These are phyloP conservation scores for Lactarius hatsudake DNA, from an alignment of 768 basidiomycete species.

Conservation along the genomic window DNA sequence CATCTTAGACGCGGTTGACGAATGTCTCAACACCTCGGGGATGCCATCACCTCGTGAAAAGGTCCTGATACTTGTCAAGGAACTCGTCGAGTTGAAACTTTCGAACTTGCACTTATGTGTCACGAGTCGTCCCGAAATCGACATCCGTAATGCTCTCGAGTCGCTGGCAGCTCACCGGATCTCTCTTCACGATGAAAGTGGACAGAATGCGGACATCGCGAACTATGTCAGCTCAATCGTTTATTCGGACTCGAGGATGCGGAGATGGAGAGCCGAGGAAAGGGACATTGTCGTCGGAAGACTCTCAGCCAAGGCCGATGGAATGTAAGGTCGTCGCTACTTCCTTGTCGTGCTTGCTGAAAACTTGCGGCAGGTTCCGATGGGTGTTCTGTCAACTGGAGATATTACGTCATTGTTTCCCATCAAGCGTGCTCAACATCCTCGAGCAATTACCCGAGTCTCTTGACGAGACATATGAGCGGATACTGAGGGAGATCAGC, in stretches of 20 bases:
- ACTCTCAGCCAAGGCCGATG: background rate
- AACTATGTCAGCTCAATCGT: background rate
- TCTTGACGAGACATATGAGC: slow-evolving; percentile 1
- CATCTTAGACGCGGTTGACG: background rate
- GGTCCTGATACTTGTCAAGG: background rate
- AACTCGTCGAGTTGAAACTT: background rate
- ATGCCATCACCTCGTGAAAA: background rate
- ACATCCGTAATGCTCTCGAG: background rate
- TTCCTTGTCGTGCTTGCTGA: too few relatives aligned
- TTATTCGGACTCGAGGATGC: background rate
- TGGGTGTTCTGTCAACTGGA: slow-evolving; percentile 2
- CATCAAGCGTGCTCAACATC: background rate
- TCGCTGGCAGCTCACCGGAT: background rate
- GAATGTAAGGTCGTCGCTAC: background rate
- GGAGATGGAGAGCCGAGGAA: background rate
- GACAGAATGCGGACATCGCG: background rate
- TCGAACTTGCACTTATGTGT: background rate
- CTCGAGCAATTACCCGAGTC: background rate
- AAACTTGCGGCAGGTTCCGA: background rate
- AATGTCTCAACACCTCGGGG: background rate
- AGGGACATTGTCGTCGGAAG: too few relatives aligned
- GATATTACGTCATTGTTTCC: background rate
- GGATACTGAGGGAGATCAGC: background rate
- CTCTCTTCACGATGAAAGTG: background rate
- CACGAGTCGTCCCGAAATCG: background rate